Conservation (phyloP, 306 rosid genomes). For the Quercus glauca region DNA sequence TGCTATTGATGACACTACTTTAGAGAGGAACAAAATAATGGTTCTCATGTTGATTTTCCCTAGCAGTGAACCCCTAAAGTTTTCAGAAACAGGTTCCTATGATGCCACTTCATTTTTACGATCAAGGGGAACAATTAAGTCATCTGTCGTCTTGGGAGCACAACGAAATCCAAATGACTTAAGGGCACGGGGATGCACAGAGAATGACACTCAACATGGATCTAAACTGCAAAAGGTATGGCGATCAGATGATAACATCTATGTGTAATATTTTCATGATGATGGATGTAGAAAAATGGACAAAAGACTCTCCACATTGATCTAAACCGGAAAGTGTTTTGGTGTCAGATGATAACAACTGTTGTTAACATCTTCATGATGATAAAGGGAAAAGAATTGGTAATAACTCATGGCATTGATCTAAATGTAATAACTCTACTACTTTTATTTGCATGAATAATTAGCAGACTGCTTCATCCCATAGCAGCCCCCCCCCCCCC, state of each 20-base stretch:
- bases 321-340: neutral
- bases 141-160: slow-evolving; percentile 30
- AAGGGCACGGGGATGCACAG: slow-evolving; percentile 9
- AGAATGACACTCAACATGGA: slow-evolving; percentile 18
- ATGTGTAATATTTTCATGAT: slow-evolving; percentile 4
- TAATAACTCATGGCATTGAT: neutral
- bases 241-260: neutral
- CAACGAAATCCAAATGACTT: slow-evolving; percentile 23
- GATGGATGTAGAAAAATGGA: neutral
- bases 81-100: slow-evolving; percentile 30
- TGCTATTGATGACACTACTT: neutral
- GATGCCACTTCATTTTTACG: slow-evolving; percentile 33
- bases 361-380: neutral
- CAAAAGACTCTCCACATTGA: neutral
- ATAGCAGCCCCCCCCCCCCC: too few relatives aligned
- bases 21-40: slow-evolving; percentile 5
- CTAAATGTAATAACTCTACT: neutral
- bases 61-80: slow-evolving; percentile 42
- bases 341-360: neutral
- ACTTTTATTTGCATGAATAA: too few relatives aligned
- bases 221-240: slow-evolving; percentile 31
- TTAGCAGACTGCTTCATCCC: too few relatives aligned
- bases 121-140: slow-evolving; percentile 32
- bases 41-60: slow-evolving; percentile 7
- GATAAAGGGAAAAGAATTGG: too few relatives aligned